Evolutionary conservation across 1,284 basidiomycete species (phyloP), one percentile per base, ranked within the genome.

Genomic region (Marasmius tenuissimus): DNA sequence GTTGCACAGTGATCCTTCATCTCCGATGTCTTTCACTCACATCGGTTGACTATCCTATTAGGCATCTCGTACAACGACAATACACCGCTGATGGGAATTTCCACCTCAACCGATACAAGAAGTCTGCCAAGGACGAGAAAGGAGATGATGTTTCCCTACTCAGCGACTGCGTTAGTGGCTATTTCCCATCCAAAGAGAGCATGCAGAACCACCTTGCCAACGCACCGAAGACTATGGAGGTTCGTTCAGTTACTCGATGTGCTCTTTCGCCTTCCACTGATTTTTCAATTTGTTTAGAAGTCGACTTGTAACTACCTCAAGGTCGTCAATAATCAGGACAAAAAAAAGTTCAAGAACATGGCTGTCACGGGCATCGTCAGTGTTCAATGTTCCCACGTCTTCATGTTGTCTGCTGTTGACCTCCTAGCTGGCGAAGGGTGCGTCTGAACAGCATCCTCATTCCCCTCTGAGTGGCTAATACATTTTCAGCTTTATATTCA

Each of bases 291-390:
- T n/a, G n/a, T n/a, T n/a, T 27, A 72, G 71, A 71, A 72, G 62
- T 63, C 63, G 4, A 66, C 65, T 0, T 72, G 71, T 47, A 57
- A 61, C 12, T 63, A 69, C 57, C 62, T 71, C 1, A 69, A 72
- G 10, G 71, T 65, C 0, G 57, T 68, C 1, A 68, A 71, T 6
- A 71, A 71, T 18, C 70, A 72, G 51, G 65, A 72, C 45, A 59
- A 63, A 16, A 70, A 69, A 55, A 72, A 73, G 52, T 72, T 72
- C 60, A 67, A 67, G 37, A 70, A 71, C 48, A 70, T 71, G 68
- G 66, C 67, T 16, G 59, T 68, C 4, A 70, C 57, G 0, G 71
- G 71, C 0, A 62, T 70, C 1, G 69, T 72, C 6, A 68, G 69
- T 16, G 61, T 68, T 10, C 69, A 71, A 45, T 73, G 72, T 38